Base-by-base conservation (phyloP, 2,329 filamentous ascomycete species). In the Chalara sp. region DNA sequence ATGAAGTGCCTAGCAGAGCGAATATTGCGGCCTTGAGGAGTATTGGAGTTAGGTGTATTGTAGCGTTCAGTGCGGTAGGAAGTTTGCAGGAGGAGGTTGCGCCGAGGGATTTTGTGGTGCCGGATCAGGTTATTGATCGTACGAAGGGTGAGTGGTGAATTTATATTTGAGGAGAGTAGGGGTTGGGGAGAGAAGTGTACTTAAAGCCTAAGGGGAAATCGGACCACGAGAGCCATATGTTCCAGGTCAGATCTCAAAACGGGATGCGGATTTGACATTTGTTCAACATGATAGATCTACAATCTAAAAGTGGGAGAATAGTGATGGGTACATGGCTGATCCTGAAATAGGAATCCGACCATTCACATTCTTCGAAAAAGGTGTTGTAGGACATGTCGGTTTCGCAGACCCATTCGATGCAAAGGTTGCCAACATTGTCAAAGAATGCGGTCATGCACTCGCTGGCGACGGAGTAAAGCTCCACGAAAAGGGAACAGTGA, bases 11-110 rank as follows among this genome's bases (percentile, higher is more conserved):
- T 53, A 81, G 84, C 58, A 89, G 89, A 57, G 93, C 93, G 70
- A 99, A 97, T 75, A 95, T 99, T 64, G 92, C 93, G n/a, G 93
- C 93, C n/a, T 78, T 99, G 56, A 85, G 93, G 58, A 84, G 81
- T 62, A 77, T 99, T 54, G 93, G 93, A 59, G 93, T 97, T 44
- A 84, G 91, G 64, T 87, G 83, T 67, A 81, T 97, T 67, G 88
- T 99, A 66, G 90, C 92, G 57, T 99, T 99, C 75, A 92, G 86
- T 57, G 93, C 93, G 46, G 93, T 99, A 51, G 93, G 93, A 56
- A 92, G 86, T 63, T 75, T 99, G 66, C 89, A 87, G 67, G 93
- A 96, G 74, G 81, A 89, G 65, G 92, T 99, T 69, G 89, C 87
- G 72, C 93, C 93, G 42, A 86, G 93, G 72, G 93, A 99, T 75